A percentile compares a stretch with the other conserved stretches of the same genome.
These are phyloP conservation scores for Gastrolobium villosum DNA, from an alignment of 306 rosid genomes.

Conservation along the genomic window DNA sequence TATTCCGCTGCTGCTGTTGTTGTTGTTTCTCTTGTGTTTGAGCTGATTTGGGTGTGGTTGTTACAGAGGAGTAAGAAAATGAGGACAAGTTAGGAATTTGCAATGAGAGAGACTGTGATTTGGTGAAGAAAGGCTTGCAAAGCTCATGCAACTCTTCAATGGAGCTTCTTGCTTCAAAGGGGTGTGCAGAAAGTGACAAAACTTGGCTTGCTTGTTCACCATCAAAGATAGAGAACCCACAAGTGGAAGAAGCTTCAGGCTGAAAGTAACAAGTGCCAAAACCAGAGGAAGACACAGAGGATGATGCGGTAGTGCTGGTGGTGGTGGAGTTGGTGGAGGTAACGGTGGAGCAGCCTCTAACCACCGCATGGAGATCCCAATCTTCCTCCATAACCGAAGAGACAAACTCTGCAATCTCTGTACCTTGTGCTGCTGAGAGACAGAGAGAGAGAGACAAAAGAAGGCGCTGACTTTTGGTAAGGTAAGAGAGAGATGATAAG, in stretches of 20 bases:
- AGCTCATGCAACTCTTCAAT: slow-evolving; percentile 86
- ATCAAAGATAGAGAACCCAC: slow-evolving; percentile 42
- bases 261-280: slow-evolving; percentile 40
- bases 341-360: slow-evolving; percentile 71
- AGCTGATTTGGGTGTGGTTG: slow-evolving; percentile 39
- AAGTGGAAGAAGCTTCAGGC: slow-evolving; percentile 23
- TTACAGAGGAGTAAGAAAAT: slow-evolving; percentile 47
- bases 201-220: slow-evolving; percentile 45
- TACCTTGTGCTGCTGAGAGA: slow-evolving; percentile 6
- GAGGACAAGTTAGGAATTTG: slow-evolving; percentile 47
- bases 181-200: slow-evolving; percentile 58
- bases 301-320: neutral
- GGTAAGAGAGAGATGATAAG: slow-evolving; percentile 48
- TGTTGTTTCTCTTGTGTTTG: slow-evolving; percentile 55
- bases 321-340: slow-evolving; percentile 39
- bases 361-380: slow-evolving; percentile 97
- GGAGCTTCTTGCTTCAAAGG: slow-evolving; percentile 51
- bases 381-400: slow-evolving; percentile 66
- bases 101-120: slow-evolving; percentile 55
- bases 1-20: slow-evolving; percentile 46
- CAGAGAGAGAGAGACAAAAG: slow-evolving; percentile 56
- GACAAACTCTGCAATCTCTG: slow-evolving; percentile 52
- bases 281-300: slow-evolving; percentile 40
- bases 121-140: slow-evolving; percentile 83
- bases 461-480: slow-evolving; percentile 65